Evolutionary conservation across 495 filamentous ascomycete species (phyloP), one percentile per base, ranked within the genome.

Genomic region (Neurospora sublineolata): DNA sequence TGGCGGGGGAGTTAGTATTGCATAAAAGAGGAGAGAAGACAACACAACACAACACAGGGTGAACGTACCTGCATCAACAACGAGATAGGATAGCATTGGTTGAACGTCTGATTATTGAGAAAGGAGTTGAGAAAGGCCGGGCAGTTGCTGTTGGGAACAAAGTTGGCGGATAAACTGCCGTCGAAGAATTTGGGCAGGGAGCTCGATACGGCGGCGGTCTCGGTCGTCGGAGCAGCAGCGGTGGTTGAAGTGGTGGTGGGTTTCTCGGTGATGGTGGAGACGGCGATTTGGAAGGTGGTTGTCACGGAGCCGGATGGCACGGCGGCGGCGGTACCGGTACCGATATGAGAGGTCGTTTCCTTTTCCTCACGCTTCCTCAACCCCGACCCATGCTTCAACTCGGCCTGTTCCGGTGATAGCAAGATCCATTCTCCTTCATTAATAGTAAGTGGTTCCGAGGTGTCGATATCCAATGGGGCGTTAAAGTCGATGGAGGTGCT

Each of bases 151-250:
- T 68, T 76, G 3, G 74, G 75, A 2, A 88, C 89, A 83, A 92
- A 94, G 77, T 93, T 92, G 68, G 84, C 84, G 20, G 87, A 86
- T 46, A 94, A 80, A 73, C 84, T 87, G 60, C 87, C 89, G 76
- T 95, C 92, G 77, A 94, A 92, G 5, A 91, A 86, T 8, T 80
- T 85, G 0, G 93, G 93, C 37, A 95, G 82, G 18, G 85, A 79
- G 72, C 79, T 81, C 27, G 68, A 46, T 40, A 33, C 68, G 36
- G n/a, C 69, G 72, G 12, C 52, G 23, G 52, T 33, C 52, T 64
- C 52, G 12, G 12, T 3, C 36, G 76, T 73, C n/a, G 77, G 77
- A 12, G 75, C 70, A 52, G 73, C 74, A 2, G 79, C 79, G 4
- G 80, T 72, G 38, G 77, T 70, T 39, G 38, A 14, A 40, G 38